Evolutionary conservation across 352 stramenopile species (phyloP).

Genomic region (Phytophthora ohioensis): DNA sequence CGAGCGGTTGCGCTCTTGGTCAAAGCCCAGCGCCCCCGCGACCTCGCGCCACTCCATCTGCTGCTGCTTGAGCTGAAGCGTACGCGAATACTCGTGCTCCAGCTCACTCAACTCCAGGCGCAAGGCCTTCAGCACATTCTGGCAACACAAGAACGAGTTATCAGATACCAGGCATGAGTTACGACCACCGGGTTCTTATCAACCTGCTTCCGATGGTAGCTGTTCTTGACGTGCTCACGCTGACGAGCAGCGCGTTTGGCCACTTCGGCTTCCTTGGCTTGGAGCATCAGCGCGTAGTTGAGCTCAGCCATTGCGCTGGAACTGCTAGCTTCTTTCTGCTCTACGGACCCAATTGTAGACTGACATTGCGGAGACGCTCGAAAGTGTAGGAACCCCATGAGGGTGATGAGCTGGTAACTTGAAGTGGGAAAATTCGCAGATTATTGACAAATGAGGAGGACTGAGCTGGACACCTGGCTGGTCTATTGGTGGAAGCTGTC

Average conservation of each 20-base stretch:
- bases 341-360: slow-evolving; percentile 22
- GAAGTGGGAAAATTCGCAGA: slow-evolving; percentile 31
- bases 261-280: slow-evolving; percentile 22
- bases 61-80: slow-evolving; percentile 30
- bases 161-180: background rate
- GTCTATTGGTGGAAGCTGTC: slow-evolving; percentile 18
- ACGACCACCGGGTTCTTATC: background rate
- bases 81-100: slow-evolving; percentile 47
- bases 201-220: slow-evolving; percentile 54
- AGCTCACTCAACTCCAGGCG: slow-evolving; percentile 43
- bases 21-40: slow-evolving; percentile 8
- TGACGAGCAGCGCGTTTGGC: slow-evolving; percentile 53
- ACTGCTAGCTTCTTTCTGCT: background rate
- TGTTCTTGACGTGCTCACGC: slow-evolving; percentile 65
- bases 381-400: background rate
- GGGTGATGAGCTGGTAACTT: slow-evolving; percentile 28
- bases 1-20: slow-evolving; percentile 24
- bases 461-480: background rate
- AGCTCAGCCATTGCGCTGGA: slow-evolving; percentile 18
- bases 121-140: slow-evolving; percentile 51
- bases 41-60: slow-evolving; percentile 30
- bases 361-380: slow-evolving; percentile 25
- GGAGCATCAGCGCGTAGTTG: slow-evolving; percentile 5
- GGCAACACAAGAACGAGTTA: slow-evolving; percentile 19
- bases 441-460: slow-evolving; percentile 5